Base-by-base conservation (phyloP, 306 rosid species). In the Cucurbita pepo region DNA sequence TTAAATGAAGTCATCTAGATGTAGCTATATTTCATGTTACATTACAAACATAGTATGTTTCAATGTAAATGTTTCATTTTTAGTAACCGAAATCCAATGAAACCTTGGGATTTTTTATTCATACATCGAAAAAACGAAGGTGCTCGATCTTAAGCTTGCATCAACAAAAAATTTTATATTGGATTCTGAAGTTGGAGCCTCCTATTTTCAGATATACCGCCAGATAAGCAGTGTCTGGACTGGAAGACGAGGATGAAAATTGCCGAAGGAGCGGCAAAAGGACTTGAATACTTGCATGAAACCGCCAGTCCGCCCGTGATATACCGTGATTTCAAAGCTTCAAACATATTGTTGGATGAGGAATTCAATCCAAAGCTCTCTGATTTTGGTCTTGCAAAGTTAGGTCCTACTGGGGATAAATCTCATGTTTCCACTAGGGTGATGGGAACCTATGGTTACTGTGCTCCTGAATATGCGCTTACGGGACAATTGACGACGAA, bases 401-500 rank as follows among this genome's bases (percentile, higher is more conserved):
- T 93, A 74, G 97, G 98, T 80, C 98, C 98, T 47, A 90, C 84
- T 4, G 97, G 98, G 0, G 97, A 86, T n/a, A 89, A 88, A 63
- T 75, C 86, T n/a, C 91, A 90, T 63, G 91, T 93, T 11, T 88
- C 97, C 41, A 93, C 98, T n/a, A 88, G 91, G 75, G 98, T 93
- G 60, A 90, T 93, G 98, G 98, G 98, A 45, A 90, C 98, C 70
- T 90, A 90, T 77, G 98, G 98, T 72, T 93, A 93, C 4, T 93
- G 98, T 84, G 96, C 97, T 43, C 97, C 97, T 30, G 98, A 93
- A 81, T 93, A 93, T 82, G 97, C 94, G 8, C 81, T 81, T 13
- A 93, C 97, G 0, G 98, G 97, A 38, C 83, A 90, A 43, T 77
- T 93, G 80, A 88, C 94, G 0, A 82, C 88, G 5, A 93, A 85